Base-by-base conservation (phyloP, 352 stramenopile species). In the Bremia lactucae region DNA sequence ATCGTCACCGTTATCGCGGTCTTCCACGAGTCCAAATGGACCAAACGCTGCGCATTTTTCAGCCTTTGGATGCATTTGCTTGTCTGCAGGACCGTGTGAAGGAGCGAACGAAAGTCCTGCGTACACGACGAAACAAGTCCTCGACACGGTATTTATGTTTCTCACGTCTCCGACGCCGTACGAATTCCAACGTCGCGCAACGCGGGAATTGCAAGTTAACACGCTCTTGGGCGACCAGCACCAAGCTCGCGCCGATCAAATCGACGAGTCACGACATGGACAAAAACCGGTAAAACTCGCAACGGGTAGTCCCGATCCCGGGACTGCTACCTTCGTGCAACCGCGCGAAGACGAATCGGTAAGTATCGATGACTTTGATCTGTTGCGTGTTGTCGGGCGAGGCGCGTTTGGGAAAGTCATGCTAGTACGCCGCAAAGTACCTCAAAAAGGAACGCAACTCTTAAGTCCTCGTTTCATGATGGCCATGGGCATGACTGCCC, bases 321-420 rank as follows among this genome's bases (percentile, higher is more conserved):
- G n/a, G n/a, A n/a, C n/a, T n/a, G n/a, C n/a, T n/a, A n/a, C n/a
- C n/a, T n/a, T n/a, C n/a, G 35, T 65, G 13, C 51, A 62, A 42
- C 60, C 52, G 8, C 56, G 60, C 5, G 66, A 70, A 39, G 68
- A 85, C 34, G 72, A 79, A 19, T 60, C 63, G 2, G 51, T 95
- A 33, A 72, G 56, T 2, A 83, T 97, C 13, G 87, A 96, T 24
- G 95, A 99, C 52, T 98, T 98, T 61, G 83, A 98, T 47, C 59
- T 98, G 2, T 68, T 99, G 16, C 94, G 89, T 18, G 94, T 99
- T 2, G 95, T 99, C 10, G 96, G 96, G 3, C 94, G 96, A 55
- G 96, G 96, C 20, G 90, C 90, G 1, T 98, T 98, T 58, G 94
- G 94, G 14, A 97, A 97, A 50, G 94, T 98, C 9, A 88, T 95